Conservation (phyloP, 345 rosid genomes). For the Geranium rotundifolium region DNA sequence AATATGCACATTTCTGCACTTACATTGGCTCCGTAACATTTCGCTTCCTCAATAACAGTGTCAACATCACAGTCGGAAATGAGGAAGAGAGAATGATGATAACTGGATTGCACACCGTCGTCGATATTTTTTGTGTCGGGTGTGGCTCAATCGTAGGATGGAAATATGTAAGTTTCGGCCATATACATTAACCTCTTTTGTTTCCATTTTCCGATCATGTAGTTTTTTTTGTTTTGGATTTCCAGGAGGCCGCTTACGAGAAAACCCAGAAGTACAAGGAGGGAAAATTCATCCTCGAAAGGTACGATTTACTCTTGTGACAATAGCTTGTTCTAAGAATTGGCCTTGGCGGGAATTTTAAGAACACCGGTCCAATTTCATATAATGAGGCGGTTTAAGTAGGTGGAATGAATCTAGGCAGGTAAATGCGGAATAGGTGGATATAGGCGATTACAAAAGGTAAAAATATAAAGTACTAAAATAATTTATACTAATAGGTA, state of each 20-base stretch:
- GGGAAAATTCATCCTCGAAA: slow-evolving; percentile 67
- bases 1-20: background rate
- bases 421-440: no score
- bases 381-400: no score
- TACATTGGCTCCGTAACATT: slow-evolving; percentile 7
- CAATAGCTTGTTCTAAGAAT: no score
- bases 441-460: no score
- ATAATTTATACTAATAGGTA: background rate
- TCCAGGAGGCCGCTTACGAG: slow-evolving; percentile 49
- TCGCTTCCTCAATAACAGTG: slow-evolving; percentile 25
- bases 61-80: slow-evolving; percentile 51
- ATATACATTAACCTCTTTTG: background rate
- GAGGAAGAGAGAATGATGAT: slow-evolving; percentile 58
- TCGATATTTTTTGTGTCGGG: slow-evolving; percentile 64
- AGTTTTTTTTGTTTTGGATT: background rate
- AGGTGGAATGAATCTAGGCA: no score
- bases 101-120: slow-evolving; percentile 75
- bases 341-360: no score
- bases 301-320: slow-evolving; percentile 19
- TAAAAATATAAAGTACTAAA: no score
- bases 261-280: slow-evolving; percentile 64
- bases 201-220: background rate
- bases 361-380: no score
- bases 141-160: slow-evolving; percentile 80
- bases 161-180: slow-evolving; percentile 54